Conservation (phyloP, 2,329 filamentous ascomycete species). For the Chaetomium olivaceum region DNA sequence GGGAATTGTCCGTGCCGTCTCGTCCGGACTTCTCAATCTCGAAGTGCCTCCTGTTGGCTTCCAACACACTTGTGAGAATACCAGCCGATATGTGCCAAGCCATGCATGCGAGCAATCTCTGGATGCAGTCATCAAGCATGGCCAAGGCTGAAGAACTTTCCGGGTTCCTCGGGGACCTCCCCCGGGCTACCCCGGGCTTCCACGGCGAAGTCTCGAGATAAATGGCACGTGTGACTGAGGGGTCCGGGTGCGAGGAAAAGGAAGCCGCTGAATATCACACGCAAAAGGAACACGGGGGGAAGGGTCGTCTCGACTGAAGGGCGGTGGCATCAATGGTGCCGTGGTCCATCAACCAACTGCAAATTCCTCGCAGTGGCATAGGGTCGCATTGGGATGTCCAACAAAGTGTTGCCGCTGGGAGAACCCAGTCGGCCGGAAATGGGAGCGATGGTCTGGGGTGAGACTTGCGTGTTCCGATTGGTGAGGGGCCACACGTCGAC, state of each 20-base stretch:
- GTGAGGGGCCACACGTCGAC: constrained; percentile 28
- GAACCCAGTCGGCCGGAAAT: constrained; percentile 24
- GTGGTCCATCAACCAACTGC: background rate
- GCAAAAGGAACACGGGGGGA: background rate
- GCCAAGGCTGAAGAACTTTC: constrained; percentile 9
- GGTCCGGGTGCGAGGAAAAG: background rate
- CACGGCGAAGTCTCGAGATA: background rate
- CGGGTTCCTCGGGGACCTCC: background rate
- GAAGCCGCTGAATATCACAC: background rate
- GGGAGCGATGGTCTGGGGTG: constrained; percentile 21
- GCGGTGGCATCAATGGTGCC: background rate
- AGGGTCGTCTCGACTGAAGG: background rate
- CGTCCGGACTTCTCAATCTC: background rate
- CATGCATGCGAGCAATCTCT: constrained; percentile 4
- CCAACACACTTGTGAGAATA: background rate
- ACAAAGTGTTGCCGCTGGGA: constrained; percentile 23
- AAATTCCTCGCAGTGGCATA: background rate
- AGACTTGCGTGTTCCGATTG: constrained; percentile 29
- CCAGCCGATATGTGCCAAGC: constrained; percentile 2
- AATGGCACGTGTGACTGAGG: no score
- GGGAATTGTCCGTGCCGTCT: background rate
- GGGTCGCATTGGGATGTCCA: constrained; percentile 16
- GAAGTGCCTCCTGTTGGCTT: background rate
- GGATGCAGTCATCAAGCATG: constrained; percentile 19
- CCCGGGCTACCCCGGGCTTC: background rate